A percentile compares a stretch with the other conserved stretches of the same genome.
phyloP scores from a whole-genome alignment of 106 monocot genomes.

The Allium cepa region DNA sequence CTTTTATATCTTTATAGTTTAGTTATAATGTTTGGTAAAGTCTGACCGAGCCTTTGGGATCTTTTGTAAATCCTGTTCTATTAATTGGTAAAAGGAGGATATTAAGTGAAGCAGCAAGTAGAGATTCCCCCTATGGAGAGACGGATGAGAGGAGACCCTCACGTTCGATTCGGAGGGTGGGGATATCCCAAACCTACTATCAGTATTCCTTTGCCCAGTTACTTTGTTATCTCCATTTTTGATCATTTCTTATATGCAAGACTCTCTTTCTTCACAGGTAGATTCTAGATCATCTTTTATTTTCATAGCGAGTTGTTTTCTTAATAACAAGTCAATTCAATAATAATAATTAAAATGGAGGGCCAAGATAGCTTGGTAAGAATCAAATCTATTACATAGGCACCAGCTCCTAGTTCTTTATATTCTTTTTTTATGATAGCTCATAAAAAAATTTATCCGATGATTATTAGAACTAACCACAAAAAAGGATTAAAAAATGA shows the following conservation, averaged over 20 bases:
- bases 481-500: background rate
- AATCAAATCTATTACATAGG: background rate
- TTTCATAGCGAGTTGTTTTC: conserved; percentile 8
- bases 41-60: conserved; percentile 8
- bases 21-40: background rate
- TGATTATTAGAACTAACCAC: background rate
- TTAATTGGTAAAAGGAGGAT: conserved; percentile 20
- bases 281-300: conserved; percentile 14
- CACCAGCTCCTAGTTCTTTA: background rate
- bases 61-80: conserved; percentile 23
- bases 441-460: background rate
- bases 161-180: conserved; percentile 15
- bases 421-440: background rate
- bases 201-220: conserved; percentile 3
- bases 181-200: conserved; percentile 4
- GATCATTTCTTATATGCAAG: conserved; percentile 17
- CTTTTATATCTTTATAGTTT: conserved; percentile 1
- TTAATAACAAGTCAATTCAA: conserved; percentile 9
- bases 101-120: conserved; percentile 30
- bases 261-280: conserved; percentile 24
- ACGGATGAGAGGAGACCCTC: conserved; percentile 25
- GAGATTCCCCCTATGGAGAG: conserved; percentile 22
- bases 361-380: background rate
- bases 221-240: conserved; percentile 17
- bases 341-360: conserved; percentile 4